A percentile compares a stretch with the other conserved stretches of the same genome.
phyloP scores from a whole-genome alignment of 78 protist genomes.

The Emiliania huxleyi region DNA sequence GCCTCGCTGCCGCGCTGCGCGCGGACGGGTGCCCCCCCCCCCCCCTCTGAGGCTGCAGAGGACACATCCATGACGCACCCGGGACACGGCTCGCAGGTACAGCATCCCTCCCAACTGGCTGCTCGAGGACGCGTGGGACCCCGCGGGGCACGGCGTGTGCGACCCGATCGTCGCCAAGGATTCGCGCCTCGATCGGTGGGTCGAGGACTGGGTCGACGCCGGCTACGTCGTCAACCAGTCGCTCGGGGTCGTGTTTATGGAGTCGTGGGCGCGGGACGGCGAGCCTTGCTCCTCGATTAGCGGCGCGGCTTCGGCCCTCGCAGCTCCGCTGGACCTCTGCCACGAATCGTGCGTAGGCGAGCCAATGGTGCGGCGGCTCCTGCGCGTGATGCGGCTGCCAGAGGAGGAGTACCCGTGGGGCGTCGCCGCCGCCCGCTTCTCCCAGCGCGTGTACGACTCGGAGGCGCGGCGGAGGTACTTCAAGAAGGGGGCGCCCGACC shows the following conservation, averaged over 20 bases:
- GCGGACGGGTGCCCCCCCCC: not conserved
- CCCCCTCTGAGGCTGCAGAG: no score
- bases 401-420: not conserved
- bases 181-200: not conserved
- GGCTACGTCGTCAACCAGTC: not conserved
- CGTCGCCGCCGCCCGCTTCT: not conserved
- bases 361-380: not conserved
- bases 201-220: not conserved
- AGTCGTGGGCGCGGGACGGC: no score
- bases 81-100: not conserved
- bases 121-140: not conserved
- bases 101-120: not conserved
- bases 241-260: not conserved
- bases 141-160: not conserved
- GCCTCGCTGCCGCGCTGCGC: not conserved
- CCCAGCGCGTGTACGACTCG: not conserved
- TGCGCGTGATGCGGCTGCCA: not conserved
- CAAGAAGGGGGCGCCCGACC: not conserved
- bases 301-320: no score
- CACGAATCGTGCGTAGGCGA: not conserved
- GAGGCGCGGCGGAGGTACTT: not conserved
- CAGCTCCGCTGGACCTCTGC: no score
- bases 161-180: not conserved
- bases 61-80: no score
- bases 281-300: no score